These are phyloP conservation scores for Ophiostoma angusticollis DNA, from an alignment of 2,329 filamentous ascomycete genomes.

Conservation along the genomic window DNA sequence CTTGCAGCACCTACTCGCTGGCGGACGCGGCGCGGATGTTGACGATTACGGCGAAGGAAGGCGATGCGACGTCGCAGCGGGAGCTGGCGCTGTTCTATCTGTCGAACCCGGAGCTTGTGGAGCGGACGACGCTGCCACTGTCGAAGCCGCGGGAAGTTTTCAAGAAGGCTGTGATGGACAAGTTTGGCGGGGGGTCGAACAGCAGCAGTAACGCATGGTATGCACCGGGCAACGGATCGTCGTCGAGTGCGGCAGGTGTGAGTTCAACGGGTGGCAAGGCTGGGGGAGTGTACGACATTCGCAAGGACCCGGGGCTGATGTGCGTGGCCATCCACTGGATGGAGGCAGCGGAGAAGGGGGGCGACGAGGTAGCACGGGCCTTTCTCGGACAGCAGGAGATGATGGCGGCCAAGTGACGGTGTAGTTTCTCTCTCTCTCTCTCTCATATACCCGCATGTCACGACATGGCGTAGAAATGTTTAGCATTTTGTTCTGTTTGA, in stretches of 20 bases:
- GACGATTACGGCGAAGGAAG: constrained; percentile 88
- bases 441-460: too few relatives aligned
- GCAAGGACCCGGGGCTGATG: constrained; percentile 79
- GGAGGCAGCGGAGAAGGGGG: constrained; percentile 75
- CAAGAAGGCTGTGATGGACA: constrained; percentile 72
- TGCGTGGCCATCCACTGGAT: constrained; percentile 96
- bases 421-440: too few relatives aligned
- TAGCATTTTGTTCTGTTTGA: too few relatives aligned
- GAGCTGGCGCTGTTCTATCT: constrained; percentile 91
- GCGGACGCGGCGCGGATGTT: constrained; percentile 79
- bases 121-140: constrained; percentile 68
- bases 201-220: constrained; percentile 12
- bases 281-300: constrained; percentile 34
- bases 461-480: too few relatives aligned
- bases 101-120: constrained; percentile 75
- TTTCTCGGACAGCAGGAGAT: constrained; percentile 74
- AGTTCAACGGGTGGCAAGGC: constrained; percentile 16
- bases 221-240: not conserved
- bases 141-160: constrained; percentile 81
- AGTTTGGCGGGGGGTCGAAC: constrained; percentile 28
- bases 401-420: too few relatives aligned
- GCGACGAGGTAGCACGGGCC: constrained; percentile 70
- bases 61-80: constrained; percentile 74
- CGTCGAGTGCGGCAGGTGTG: constrained; percentile 2
- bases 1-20: constrained; percentile 51